Evolutionary conservation across 2,329 filamentous ascomycete genomes (phyloP), one percentile per base, ranked within the genome.

Genomic region (Colletotrichum trifolii): DNA sequence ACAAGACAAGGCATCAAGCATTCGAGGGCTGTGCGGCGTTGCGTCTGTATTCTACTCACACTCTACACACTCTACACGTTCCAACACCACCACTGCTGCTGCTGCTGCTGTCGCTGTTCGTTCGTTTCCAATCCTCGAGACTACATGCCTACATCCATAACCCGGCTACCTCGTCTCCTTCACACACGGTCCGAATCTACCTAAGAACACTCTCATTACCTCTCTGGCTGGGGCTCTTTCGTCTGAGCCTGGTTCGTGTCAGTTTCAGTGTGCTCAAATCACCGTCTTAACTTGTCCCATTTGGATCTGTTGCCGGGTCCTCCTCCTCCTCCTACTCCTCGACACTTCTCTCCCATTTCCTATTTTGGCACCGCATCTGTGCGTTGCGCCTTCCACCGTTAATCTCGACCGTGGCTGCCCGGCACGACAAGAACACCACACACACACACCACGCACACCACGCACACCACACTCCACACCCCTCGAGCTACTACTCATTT

Each of bases 351-450:
- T 76, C 70, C 72, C 73, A 78, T 77, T 78, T 73, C 76, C 76
- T 72, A 71, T 77, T 78, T 73, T 73, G 78, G 77, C 70, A 72
- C 72, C 68, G 71, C 72, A 76, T 76, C 74, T 76, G 74, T 73
- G 73, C 25, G 25, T 25, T 25, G 25, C 74, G 72, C 62, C 72
- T 52, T 67, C 73, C 71, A 70, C 67, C 71, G 72, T 75, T 72
- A 67, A 71, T 71, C 69, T 25, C 25, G 25, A 25, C 25, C 25
- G 25, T 67, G 50, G 60, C 57, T 62, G 46, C 63, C 56, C 64
- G 55, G 35, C 35, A 53, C 60, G 43, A 40, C 64, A 59, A 47
- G 43, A 34, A 54, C 38, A 39, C 48, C 60, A 25, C 25, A 25
- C 25, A 25, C 25, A 25, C 25, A 25, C 36, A 47, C 57, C 17